phyloP scores from a whole-genome alignment of 345 rosid genomes.

The Melaleuca quinquenervia region DNA sequence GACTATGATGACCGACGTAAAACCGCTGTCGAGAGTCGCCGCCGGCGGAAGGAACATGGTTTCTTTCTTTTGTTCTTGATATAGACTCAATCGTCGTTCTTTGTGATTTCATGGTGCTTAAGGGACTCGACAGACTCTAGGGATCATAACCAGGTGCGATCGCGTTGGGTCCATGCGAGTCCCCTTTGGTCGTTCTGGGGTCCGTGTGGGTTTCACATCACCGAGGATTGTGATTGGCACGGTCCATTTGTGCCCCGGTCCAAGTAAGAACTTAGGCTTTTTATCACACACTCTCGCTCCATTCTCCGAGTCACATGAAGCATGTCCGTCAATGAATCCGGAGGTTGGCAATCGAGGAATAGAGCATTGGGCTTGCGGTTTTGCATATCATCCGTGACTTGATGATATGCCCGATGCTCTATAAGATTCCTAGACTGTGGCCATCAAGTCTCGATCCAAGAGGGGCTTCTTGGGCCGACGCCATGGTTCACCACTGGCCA shows the following conservation, averaged over 20 bases:
- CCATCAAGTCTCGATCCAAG: not conserved
- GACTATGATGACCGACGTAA: not conserved
- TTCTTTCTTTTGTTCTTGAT: not conserved
- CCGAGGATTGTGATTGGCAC: not conserved
- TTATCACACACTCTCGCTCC: not conserved
- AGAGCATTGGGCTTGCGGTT: not conserved
- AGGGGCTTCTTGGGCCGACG: not conserved
- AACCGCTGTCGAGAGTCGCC: not conserved
- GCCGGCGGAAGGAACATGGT: not conserved
- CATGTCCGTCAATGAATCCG: not conserved
- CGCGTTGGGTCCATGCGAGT: not conserved
- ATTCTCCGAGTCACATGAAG: not conserved
- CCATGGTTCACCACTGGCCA: not conserved
- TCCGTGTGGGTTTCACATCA: not conserved
- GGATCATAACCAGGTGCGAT: not conserved
- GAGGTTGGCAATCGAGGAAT: not conserved
- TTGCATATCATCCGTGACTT: not conserved
- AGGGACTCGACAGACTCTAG: not conserved
- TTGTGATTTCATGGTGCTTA: not conserved
- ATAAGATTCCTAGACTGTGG: not conserved
- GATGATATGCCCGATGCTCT: not conserved
- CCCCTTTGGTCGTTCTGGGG: not conserved
- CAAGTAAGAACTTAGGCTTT: not conserved
- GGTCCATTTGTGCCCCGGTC: not conserved
- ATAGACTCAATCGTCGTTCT: fast-evolving